Conservation (phyloP, 202 grass and related monocot species). For the Carex arenaria region DNA sequence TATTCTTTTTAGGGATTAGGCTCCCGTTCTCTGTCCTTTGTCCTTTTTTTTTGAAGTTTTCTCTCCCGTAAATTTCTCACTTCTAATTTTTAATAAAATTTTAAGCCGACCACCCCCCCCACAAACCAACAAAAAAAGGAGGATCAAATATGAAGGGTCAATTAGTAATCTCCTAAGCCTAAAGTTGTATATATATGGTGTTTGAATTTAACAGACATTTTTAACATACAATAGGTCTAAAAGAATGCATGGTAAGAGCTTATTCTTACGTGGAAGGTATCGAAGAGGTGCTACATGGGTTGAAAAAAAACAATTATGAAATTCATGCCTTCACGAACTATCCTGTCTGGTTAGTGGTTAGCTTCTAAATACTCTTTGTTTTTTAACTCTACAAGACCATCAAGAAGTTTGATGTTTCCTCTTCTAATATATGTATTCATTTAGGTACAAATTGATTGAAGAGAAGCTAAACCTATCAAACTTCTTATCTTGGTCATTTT, state of each 20-base stretch:
- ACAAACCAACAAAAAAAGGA: neutral
- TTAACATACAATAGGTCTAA: constrained; percentile 57
- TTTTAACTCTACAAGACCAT: neutral
- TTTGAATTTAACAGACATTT: neutral
- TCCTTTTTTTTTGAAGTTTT: neutral
- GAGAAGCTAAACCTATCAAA: constrained; percentile 89
- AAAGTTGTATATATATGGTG: neutral
- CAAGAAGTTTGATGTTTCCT: neutral
- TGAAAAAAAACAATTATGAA: constrained; percentile 89
- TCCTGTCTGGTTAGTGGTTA: constrained; percentile 95
- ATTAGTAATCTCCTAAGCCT: neutral
- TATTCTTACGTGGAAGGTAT: constrained; percentile 87
- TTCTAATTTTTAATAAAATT: neutral
- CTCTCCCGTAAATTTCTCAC: neutral
- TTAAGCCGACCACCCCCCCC: neutral
- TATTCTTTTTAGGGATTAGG: neutral
- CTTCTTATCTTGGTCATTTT: constrained; percentile 97
- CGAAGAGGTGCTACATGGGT: constrained; percentile 60
- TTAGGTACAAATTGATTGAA: constrained; percentile 90
- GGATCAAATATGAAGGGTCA: neutral
- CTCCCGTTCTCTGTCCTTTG: neutral
- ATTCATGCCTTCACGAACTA: constrained; percentile 98
- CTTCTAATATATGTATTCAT: neutral
- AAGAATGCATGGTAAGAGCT: constrained; percentile 83
- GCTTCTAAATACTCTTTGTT: constrained; percentile 15